phyloP scores from a whole-genome alignment of 805 yeast genomes.

The Wilhelminamyces savonicus region DNA sequence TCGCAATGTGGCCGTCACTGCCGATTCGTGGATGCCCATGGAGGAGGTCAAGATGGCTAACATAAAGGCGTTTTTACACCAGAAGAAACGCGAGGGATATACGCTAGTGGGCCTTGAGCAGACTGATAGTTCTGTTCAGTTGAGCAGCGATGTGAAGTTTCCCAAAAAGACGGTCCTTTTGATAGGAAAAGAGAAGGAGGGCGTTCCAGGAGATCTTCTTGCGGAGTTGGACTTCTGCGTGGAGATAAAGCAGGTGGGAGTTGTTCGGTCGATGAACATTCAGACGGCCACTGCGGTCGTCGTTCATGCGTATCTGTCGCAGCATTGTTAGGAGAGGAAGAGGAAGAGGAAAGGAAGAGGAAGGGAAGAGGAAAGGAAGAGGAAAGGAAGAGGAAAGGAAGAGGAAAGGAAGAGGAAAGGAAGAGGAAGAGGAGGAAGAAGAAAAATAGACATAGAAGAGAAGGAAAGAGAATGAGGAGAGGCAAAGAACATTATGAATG shows the following conservation, averaged over 20 bases:
- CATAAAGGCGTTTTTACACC: constrained; percentile 50
- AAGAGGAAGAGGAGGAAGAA: no score
- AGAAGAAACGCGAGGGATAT: constrained; percentile 69
- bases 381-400: no score
- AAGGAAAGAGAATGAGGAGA: no score
- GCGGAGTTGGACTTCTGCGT: constrained; percentile 81
- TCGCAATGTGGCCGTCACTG: constrained; percentile 86
- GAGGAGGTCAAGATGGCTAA: constrained; percentile 57
- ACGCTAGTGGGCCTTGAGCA: constrained; percentile 88
- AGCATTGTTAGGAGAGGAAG: constrained; percentile 47
- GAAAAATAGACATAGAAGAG: no score
- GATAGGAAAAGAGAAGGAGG: constrained; percentile 84
- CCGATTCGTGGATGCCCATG: constrained; percentile 96
- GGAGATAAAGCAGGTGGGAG: constrained; percentile 89
- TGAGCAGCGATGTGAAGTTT: constrained; percentile 58
- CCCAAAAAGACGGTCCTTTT: constrained; percentile 75
- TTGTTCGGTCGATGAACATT: constrained; percentile 90
- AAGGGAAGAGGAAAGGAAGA: no score
- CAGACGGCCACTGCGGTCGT: constrained; percentile 95
- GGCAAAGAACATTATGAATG: no score
- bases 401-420: no score
- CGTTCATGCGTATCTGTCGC: constrained; percentile 81
- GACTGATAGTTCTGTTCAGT: constrained; percentile 78
- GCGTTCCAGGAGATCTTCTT: constrained; percentile 80
- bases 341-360: no score